Evolutionary conservation across 805 yeast species (phyloP), one percentile per base, ranked within the genome.

Genomic region (Kuraishia capsulata): DNA sequence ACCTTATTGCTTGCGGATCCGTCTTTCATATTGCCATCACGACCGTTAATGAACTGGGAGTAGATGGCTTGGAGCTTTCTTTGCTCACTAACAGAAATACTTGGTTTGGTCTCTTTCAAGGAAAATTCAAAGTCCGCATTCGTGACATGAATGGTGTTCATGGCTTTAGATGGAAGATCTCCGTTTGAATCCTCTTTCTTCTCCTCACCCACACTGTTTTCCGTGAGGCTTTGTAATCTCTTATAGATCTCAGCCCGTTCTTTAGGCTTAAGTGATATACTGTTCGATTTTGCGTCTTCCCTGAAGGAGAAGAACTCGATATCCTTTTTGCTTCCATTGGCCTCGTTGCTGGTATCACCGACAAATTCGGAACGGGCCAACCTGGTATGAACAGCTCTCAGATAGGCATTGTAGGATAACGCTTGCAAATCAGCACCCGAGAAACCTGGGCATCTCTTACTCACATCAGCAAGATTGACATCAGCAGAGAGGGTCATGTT

Each of bases 381-480:
- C 45, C 72, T 78, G 26, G 75, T 71, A 52, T 84, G 92, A 4
- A 83, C 88, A 11, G 95, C 94, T 47, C 79, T 81, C 53, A 90
- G 66, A 56, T 89, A 87, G 0, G 97, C 96, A 58, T 87, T 92
- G 57, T 88, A 90, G 30, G 88, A 80, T 36, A 90, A 58, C 0
- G 96, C 96, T 59, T 89, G 97, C 54, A 90, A 63, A 60, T 90
- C 98, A 0, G 98, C 98, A 13, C 96, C 96, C 11, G 96, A 83
- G 49, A 73, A 89, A 0, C 96, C 96, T 0, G 69, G 76, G 0
- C 95, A 78, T 3, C 53, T 45, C 9, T 50, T 46, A 0, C 95
- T 89, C 36, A 87, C 59, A 4, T 55, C 62, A 1, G 59, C 57
- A 33, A 87, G 55, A 35, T 73, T 60, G n/a, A 78, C 79, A 19